These are phyloP conservation scores for Larix sibirica DNA, from an alignment of 83 land plant genomes.

Conservation along the genomic window DNA sequence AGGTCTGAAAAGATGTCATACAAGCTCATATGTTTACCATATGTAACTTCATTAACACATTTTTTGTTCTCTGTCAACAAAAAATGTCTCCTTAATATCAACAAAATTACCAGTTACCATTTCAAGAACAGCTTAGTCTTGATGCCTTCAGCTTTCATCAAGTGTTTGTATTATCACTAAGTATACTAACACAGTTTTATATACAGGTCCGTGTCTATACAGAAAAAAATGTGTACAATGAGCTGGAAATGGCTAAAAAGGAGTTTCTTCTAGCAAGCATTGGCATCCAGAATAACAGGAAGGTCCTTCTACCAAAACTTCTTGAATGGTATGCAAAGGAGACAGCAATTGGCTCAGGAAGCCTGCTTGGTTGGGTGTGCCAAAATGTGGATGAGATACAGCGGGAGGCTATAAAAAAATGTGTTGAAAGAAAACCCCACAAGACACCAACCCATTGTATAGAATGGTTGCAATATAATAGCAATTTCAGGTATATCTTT, in stretches of 20 bases:
- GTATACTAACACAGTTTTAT: neutral
- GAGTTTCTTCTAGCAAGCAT: constrained; percentile 82
- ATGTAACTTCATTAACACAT: neutral
- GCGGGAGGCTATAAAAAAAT: constrained; percentile 52
- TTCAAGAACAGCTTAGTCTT: neutral
- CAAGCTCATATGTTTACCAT: neutral
- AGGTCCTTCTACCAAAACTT: constrained; percentile 77
- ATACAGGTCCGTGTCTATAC: constrained; percentile 80
- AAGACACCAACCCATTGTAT: constrained; percentile 61
- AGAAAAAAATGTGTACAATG: constrained; percentile 62
- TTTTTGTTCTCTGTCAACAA: neutral
- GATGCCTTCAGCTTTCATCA: neutral
- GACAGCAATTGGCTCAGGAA: constrained; percentile 35
- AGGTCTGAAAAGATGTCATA: neutral
- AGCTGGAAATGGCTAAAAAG: constrained; percentile 74
- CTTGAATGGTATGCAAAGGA: constrained; percentile 81
- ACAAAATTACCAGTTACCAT: neutral
- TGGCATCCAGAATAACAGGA: constrained; percentile 63
- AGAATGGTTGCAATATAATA: constrained; percentile 83
- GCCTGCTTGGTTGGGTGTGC: constrained; percentile 66
- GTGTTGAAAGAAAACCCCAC: constrained; percentile 36
- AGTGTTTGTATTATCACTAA: neutral
- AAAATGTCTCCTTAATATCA: neutral
- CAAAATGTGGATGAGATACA: constrained; percentile 62
- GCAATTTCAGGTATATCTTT: constrained; percentile 76